phyloP scores from a whole-genome alignment of 345 rosid species.

The Hypericum androsaemum region DNA sequence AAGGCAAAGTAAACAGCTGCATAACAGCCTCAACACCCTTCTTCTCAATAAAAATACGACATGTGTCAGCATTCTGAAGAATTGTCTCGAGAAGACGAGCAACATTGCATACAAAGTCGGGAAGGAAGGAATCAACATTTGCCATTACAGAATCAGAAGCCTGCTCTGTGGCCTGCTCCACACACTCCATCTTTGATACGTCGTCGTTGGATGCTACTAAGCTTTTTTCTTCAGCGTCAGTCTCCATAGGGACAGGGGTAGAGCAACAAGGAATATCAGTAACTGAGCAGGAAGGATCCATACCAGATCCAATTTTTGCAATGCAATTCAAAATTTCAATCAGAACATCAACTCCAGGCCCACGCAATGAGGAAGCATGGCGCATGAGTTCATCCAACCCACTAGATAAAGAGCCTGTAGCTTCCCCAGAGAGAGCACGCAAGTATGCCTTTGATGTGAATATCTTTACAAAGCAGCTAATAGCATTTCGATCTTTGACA shows the following conservation, averaged over 20 bases:
- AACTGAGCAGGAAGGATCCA: conserved; percentile 36
- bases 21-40: conserved; percentile 84
- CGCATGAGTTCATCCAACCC: conserved; percentile 93
- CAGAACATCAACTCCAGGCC: conserved; percentile 80
- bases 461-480: conserved; percentile 85
- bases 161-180: conserved; percentile 42
- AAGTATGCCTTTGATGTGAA: conserved; percentile 73
- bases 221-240: conserved; percentile 57
- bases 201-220: conserved; percentile 25
- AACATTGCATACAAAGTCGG: conserved; percentile 68
- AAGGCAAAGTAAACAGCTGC: conserved; percentile 64
- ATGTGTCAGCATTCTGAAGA: conserved; percentile 93
- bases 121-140: conserved; percentile 62
- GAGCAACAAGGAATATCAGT: conserved; percentile 32
- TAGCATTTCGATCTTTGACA: conserved; percentile 72
- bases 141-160: conserved; percentile 42
- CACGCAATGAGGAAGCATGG: conserved; percentile 82
- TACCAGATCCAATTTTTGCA: conserved; percentile 56
- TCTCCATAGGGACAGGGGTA: conserved; percentile 79
- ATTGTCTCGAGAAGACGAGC: conserved; percentile 88
- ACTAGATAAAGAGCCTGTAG: conserved; percentile 71
- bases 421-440: conserved; percentile 76
- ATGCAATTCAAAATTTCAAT: conserved; percentile 65
- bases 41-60: conserved; percentile 85
- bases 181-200: conserved; percentile 35